Evolutionary conservation across 371 early-diverging fungal genomes (phyloP).

Genomic region (Actinomortierella ambigua): DNA sequence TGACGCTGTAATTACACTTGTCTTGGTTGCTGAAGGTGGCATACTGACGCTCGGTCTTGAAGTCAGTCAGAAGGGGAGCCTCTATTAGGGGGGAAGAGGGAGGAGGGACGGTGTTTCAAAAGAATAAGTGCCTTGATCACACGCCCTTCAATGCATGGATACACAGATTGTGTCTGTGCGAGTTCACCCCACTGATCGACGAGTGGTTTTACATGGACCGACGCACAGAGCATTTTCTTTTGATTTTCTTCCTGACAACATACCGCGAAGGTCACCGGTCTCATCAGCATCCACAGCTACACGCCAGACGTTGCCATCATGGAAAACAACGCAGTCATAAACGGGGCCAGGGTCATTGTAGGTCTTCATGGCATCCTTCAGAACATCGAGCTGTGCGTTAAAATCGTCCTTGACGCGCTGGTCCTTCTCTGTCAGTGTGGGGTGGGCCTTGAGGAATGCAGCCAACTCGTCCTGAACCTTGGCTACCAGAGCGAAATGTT

Average conservation of each 20-base stretch:
- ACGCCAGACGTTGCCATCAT: conserved; percentile 88
- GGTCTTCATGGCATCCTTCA: conserved; percentile 64
- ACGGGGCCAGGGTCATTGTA: conserved; percentile 83
- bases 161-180: no score
- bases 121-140: no score
- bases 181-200: no score
- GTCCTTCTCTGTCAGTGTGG: conserved; percentile 47
- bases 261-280: conserved; percentile 79
- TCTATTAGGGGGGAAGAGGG: conserved; percentile 13
- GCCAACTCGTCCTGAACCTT: conserved; percentile 64
- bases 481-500: conserved; percentile 69
- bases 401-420: conserved; percentile 56
- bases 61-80: conserved; percentile 74
- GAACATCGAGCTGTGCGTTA: conserved; percentile 70
- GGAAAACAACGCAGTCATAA: conserved; percentile 86
- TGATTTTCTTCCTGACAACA: background rate
- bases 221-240: no score
- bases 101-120: no score
- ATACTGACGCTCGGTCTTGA: conserved; percentile 76
- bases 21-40: conserved; percentile 78
- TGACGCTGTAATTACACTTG: conserved; percentile 86
- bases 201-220: no score
- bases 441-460: conserved; percentile 50
- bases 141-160: no score
- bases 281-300: conserved; percentile 84